Conservation (phyloP, 2,329 filamentous ascomycete genomes). For the Didymella pomorum region DNA sequence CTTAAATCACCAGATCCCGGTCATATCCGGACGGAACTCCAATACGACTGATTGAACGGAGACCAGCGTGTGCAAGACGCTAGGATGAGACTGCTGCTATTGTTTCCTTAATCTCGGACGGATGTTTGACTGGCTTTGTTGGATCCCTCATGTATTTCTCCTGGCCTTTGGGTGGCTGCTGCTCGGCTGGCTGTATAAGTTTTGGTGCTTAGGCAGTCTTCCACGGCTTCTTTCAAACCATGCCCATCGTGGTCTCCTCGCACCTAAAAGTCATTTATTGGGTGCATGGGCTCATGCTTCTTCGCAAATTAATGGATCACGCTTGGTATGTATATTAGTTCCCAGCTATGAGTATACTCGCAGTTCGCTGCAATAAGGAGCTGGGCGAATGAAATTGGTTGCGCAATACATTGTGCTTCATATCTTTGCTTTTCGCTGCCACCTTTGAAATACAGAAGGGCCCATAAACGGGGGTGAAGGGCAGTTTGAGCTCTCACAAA, state of each 20-base stretch:
- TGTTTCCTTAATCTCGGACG: conserved; percentile 11
- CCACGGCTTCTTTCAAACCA: conserved; percentile 1
- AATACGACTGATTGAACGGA: conserved; percentile 1
- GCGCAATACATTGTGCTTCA: neutral
- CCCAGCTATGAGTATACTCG: conserved; percentile 15
- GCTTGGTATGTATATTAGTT: conserved; percentile 19
- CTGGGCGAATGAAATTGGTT: conserved; percentile 7
- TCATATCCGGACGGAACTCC: conserved; percentile 9
- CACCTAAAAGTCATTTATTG: conserved; percentile 12
- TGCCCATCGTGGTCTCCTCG: conserved; percentile 2
- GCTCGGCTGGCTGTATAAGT: conserved; percentile 5
- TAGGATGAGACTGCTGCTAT: conserved; percentile 9
- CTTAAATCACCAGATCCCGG: conserved; percentile 21
- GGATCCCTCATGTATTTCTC: conserved; percentile 18
- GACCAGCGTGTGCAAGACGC: conserved; percentile 3
- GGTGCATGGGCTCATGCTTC: conserved; percentile 9
- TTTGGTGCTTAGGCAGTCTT: conserved; percentile 3
- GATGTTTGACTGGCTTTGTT: conserved; percentile 16
- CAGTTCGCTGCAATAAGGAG: conserved; percentile 1
- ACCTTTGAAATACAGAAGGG: too few relatives aligned
- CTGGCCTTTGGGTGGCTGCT: conserved; percentile 5
- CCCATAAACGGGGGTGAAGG: neutral
- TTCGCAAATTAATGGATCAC: conserved; percentile 18
- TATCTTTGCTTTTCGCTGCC: neutral
- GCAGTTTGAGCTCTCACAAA: neutral